Evolutionary conservation across 1,284 basidiomycete species (phyloP).

Genomic region (Pholiota adiposa): DNA sequence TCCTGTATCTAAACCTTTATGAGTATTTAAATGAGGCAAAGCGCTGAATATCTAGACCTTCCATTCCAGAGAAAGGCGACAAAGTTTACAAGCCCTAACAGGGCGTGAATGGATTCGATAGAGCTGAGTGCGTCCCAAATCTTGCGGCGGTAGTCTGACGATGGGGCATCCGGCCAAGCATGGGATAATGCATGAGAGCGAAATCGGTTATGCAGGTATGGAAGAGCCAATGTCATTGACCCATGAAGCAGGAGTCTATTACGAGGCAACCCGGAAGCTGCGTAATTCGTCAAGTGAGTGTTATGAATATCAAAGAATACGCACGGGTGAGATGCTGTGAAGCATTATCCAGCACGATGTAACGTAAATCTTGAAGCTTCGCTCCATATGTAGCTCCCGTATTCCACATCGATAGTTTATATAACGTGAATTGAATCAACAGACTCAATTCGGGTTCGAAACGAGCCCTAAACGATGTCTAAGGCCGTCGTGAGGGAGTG

Average conservation of each 20-base stretch:
- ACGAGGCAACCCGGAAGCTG: constrained; percentile 67
- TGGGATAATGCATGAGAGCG: constrained; percentile 78
- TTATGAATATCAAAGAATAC: constrained; percentile 19
- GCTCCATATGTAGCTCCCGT: constrained; percentile 88
- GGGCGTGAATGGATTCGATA: constrained; percentile 67
- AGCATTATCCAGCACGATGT: constrained; percentile 39
- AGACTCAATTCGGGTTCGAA: constrained; percentile 86
- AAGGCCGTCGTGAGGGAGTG: constrained; percentile 12
- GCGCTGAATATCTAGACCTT: constrained; percentile 51
- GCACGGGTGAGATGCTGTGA: constrained; percentile 37
- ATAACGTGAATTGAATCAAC: constrained; percentile 77
- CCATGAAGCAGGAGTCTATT: constrained; percentile 71
- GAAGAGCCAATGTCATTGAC: constrained; percentile 74
- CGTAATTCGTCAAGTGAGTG: constrained; percentile 2
- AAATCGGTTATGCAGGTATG: constrained; percentile 80
- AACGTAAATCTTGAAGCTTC: constrained; percentile 85
- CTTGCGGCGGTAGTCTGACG: constrained; percentile 73
- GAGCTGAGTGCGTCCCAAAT: constrained; percentile 77
- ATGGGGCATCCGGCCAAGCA: constrained; percentile 90
- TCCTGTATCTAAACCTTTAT: constrained; percentile 72
- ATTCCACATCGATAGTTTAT: constrained; percentile 86
- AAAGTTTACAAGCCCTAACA: constrained; percentile 77
- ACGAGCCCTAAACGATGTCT: constrained; percentile 67
- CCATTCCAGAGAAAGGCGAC: constrained; percentile 87
- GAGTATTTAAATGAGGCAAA: constrained; percentile 4